Conservation (phyloP, 2,329 filamentous ascomycete species). For the Fonsecaea pedrosoi region DNA sequence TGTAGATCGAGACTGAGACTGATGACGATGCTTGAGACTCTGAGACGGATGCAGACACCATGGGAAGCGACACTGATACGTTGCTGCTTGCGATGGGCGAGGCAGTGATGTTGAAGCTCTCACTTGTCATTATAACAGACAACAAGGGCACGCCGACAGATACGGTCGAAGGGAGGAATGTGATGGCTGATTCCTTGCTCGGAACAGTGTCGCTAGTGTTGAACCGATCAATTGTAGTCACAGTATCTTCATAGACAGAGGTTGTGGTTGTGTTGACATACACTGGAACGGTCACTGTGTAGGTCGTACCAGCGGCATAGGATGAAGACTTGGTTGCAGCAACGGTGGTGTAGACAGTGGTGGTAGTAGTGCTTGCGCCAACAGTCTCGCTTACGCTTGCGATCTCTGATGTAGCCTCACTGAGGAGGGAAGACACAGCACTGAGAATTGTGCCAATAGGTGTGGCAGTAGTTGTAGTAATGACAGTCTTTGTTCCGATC, state of each 20-base stretch:
- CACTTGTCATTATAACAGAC: background rate
- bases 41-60: background rate
- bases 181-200: constrained; percentile 1
- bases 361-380: background rate
- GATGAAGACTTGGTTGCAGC: background rate
- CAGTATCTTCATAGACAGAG: background rate
- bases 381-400: background rate
- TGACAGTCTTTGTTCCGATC: constrained; percentile 18
- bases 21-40: background rate
- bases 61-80: background rate
- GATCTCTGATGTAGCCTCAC: constrained; percentile 3
- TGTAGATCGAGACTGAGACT: background rate
- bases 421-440: background rate
- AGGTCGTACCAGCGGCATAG: background rate
- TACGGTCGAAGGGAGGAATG: background rate
- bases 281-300: background rate
- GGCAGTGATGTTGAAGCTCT: background rate
- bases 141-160: background rate
- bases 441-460: background rate
- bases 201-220: constrained; percentile 1
- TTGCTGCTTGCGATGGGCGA: background rate
- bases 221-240: background rate
- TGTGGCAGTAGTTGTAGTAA: background rate
- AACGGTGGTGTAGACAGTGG: constrained; percentile 6
- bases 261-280: background rate